Evolutionary conservation across 2,329 filamentous ascomycete genomes (phyloP).

Genomic region (Trichoderma pleuroti): DNA sequence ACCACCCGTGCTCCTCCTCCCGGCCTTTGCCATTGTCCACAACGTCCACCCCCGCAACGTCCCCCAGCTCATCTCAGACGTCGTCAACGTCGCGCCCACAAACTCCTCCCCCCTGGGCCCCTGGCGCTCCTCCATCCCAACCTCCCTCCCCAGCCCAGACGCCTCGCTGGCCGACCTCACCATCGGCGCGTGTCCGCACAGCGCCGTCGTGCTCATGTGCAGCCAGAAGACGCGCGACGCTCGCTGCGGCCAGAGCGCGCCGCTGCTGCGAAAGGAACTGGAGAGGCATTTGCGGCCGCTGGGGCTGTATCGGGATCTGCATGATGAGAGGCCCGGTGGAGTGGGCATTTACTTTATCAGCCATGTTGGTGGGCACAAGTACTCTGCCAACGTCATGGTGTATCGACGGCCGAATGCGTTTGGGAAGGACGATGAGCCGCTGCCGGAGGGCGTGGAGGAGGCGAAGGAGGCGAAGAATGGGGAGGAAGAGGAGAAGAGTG

Average conservation of each 20-base stretch:
- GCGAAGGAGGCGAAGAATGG: slow-evolving; percentile 18
- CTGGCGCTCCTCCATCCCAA: slow-evolving; percentile 34
- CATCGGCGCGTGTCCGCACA: slow-evolving; percentile 66
- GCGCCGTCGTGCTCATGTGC: slow-evolving; percentile 85
- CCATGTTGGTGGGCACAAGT: slow-evolving; percentile 96
- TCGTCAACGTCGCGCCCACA: slow-evolving; percentile 70
- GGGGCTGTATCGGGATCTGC: slow-evolving; percentile 79
- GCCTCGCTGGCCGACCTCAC: slow-evolving; percentile 30
- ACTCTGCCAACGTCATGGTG: slow-evolving; percentile 88
- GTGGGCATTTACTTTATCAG: slow-evolving; percentile 96
- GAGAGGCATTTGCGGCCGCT: slow-evolving; percentile 83
- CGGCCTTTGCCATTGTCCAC: slow-evolving; percentile 77
- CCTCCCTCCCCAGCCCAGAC: slow-evolving; percentile 30
- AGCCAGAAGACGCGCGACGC: slow-evolving; percentile 93
- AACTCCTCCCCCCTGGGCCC: slow-evolving; percentile 60
- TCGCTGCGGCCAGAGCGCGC: slow-evolving; percentile 89
- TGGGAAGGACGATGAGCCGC: slow-evolving; percentile 45
- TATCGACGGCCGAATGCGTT: slow-evolving; percentile 67
- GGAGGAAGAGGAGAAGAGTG: slow-evolving; percentile 22
- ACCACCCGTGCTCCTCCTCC: slow-evolving; percentile 73
- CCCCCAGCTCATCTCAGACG: slow-evolving; percentile 64
- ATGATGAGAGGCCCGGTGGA: slow-evolving; percentile 85
- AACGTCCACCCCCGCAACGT: slow-evolving; percentile 76
- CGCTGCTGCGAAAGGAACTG: slow-evolving; percentile 81
- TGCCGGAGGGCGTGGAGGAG: slow-evolving; percentile 24